phyloP scores from a whole-genome alignment of 2,329 filamentous ascomycete genomes.

The Clarireedia sp. region DNA sequence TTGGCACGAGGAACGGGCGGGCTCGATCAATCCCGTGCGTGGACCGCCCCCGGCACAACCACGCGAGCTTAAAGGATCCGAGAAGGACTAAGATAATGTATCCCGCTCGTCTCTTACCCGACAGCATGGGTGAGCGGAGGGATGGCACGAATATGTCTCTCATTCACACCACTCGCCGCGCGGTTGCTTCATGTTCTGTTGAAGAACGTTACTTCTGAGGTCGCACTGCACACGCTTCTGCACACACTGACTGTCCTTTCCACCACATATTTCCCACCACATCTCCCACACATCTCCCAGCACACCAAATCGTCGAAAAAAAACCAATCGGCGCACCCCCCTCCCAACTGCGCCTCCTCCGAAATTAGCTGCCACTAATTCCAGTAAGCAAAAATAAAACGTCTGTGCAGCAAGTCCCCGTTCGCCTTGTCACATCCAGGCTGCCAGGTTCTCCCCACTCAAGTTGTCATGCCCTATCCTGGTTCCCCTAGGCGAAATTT shows the following conservation, averaged over 20 bases:
- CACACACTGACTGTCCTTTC: background rate
- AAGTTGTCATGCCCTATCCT: no score
- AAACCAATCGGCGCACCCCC: background rate
- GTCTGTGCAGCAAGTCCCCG: conserved; percentile 6
- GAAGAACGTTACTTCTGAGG: no score
- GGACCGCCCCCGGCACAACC: no score
- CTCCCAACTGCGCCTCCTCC: background rate
- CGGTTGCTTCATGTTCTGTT: no score
- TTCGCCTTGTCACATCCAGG: background rate
- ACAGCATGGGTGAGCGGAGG: background rate
- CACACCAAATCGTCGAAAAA: no score
- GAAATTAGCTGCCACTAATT: background rate
- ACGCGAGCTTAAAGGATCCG: background rate
- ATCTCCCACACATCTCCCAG: no score
- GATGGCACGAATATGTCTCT: background rate
- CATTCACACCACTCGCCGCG: no score
- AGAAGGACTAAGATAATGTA: background rate
- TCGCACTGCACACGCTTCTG: no score
- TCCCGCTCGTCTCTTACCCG: background rate
- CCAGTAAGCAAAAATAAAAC: background rate
- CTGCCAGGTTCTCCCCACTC: background rate
- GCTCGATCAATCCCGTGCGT: no score
- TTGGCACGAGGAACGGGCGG: no score
- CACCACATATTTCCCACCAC: background rate
- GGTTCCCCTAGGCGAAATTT: background rate